Base-by-base conservation (phyloP, 441 rosid species). In the Viola pubescens region DNA sequence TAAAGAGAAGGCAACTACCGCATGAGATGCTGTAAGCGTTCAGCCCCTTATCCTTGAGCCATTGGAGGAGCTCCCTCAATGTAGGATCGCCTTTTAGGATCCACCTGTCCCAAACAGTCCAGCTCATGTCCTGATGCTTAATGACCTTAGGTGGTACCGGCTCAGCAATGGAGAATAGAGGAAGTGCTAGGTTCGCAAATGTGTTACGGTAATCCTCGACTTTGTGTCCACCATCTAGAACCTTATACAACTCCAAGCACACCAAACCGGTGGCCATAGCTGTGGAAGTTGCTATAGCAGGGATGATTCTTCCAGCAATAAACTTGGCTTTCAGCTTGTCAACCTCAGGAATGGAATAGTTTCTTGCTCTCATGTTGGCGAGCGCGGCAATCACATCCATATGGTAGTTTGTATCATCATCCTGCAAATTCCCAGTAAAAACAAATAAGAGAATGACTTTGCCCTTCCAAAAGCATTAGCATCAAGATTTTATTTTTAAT, bases 41-140 rank as follows among this genome's bases (percentile, higher is more conserved):
- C 12, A 91, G 80, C 3, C 95, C 96, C 65, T 83, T 88, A 0
- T 77, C 71, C 79, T 77, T 73, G 53, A 91, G 87, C 98, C 98
- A 91, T 47, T 80, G 77, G n/a, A 91, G 73, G 37, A 91, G 88
- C 71, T 86, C 94, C 71, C 85, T 75, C 59, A 91, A 68, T 6
- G 87, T 91, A 0, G 96, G 96, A 77, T 91, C 83, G 61, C 75
- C 77, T 69, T 60, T 73, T 5, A 91, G 62, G 39, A 84, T 69
- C 98, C 98, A 91, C 75, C 98, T 75, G 79, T 91, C 96, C 98
- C 98, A 91, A 7, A 86, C 90, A 1, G 96, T 88, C 96, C 98
- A 91, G 63, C 85, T 81, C 98, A 84, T 84, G 69, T 88, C 92
- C 0, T 59, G 71, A 63, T 91, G 98, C 75, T 86, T 84, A 62